Evolutionary conservation across 2,329 filamentous ascomycete species (phyloP), one percentile per base, ranked within the genome.

Genomic region (Fusarium pseudonygamai): DNA sequence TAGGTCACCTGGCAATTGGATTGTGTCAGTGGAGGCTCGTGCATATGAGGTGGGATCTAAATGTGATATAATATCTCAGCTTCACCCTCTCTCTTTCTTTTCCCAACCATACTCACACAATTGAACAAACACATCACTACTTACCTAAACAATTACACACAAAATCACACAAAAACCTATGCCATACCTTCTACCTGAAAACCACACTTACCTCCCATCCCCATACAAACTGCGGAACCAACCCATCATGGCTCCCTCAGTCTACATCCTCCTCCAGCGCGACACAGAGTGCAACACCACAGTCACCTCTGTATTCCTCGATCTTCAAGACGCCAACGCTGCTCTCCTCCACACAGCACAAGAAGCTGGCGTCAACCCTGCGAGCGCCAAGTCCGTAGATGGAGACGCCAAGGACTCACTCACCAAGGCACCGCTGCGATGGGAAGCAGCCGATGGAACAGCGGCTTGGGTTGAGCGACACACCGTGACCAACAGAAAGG

Each of bases 401-500:
- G 50, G 36, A 15, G 70, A 62, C 7, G 36, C 45, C 59, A 59
- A 67, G 56, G 65, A 57, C 26, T 74, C 62, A 34, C 76, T 63
- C 34, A 64, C 39, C 34, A 75, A 73, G 58, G 55, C 80, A 62
- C 82, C 81, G 10, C 50, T 80, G 50, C 73, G 81, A 60, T 83
- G 82, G 82, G 77, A 81, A 24, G 78, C 79, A 24, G 72, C 80
- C 12, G 81, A 83, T 28, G 82, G 82, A 9, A 72, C 75, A 46
- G 71, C 79, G 15, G 82, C 79, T 60, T 83, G 82, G 82, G 82
- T 83, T 36, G 82, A 83, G 77, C 66, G 74, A 43, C 82, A 83
- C 58, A 69, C 62, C 20, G 77, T 83, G 26, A 74, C 71, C 26
- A 68, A 64, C 26, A 69, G 69, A 55, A 76, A 78, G 64, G 47